A percentile compares a stretch with the other conserved stretches of the same genome.
phyloP scores from a whole-genome alignment of 352 stramenopile genomes.

The Globisporangium okanoganense region DNA sequence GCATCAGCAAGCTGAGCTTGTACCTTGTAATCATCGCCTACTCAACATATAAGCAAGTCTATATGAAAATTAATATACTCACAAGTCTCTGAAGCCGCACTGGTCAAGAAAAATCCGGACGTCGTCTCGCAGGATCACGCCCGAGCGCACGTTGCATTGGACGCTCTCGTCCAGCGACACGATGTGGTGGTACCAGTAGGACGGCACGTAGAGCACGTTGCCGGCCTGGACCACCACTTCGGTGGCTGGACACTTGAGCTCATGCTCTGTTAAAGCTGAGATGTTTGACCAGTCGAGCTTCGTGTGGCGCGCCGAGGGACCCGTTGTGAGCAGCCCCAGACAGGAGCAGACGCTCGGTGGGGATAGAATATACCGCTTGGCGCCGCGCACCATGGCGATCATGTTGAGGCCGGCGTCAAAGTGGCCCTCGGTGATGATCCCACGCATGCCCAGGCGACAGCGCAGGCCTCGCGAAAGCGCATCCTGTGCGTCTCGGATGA shows the following conservation, averaged over 20 bases:
- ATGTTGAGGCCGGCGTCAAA: slow-evolving; percentile 93
- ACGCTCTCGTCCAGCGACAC: slow-evolving; percentile 92
- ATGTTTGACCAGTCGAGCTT: slow-evolving; percentile 89
- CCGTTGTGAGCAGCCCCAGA: slow-evolving; percentile 63
- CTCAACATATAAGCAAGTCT: neutral
- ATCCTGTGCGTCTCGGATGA: slow-evolving; percentile 35
- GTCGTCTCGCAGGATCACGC: slow-evolving; percentile 30
- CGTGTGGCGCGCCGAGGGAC: slow-evolving; percentile 88
- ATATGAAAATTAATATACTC: neutral
- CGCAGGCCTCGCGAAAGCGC: slow-evolving; percentile 49
- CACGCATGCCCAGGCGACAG: slow-evolving; percentile 89
- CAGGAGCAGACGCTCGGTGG: slow-evolving; percentile 87
- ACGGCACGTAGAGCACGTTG: slow-evolving; percentile 94
- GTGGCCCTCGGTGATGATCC: slow-evolving; percentile 92
- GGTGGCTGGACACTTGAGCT: slow-evolving; percentile 56
- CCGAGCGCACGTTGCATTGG: slow-evolving; percentile 93
- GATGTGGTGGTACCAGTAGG: slow-evolving; percentile 96
- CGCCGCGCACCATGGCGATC: slow-evolving; percentile 89
- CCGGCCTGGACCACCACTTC: slow-evolving; percentile 91
- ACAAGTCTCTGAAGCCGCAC: slow-evolving; percentile 29
- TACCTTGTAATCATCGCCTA: no score
- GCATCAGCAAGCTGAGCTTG: slow-evolving; percentile 35
- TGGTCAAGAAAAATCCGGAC: slow-evolving; percentile 29
- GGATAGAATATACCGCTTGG: slow-evolving; percentile 91
- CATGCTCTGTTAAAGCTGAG: slow-evolving; percentile 20